Evolutionary conservation across 768 basidiomycete species (phyloP), one percentile per base, ranked within the genome.

Genomic region (Mycena sanguinolenta): DNA sequence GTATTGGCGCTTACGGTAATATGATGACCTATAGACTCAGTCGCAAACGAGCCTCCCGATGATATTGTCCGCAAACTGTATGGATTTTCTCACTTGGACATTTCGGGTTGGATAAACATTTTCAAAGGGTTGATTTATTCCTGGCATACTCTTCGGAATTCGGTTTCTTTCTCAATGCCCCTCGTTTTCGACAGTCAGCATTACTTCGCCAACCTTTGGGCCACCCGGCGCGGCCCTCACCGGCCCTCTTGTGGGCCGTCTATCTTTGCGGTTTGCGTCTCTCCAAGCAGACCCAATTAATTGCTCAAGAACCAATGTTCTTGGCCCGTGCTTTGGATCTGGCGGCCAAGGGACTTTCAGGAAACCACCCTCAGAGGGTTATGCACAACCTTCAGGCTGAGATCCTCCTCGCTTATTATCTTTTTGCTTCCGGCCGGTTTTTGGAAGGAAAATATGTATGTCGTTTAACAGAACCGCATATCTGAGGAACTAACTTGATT

Each of bases 121-220:
- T n/a, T 4, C 21, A 32, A 52, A 84, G 83, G 19, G 65, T 83
- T 44, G 76, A 80, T 50, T 70, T 62, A 1, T 87, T 93, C 75
- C 73, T 88, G 4, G 80, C 83, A 21, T 81, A 87, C 70, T 81
- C 85, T 0, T 79, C 82, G 16, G 85, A 88, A 53, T 77, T 90
- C 39, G 89, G 88, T 0, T 87, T 92, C 67, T 92, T 91, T 77
- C 82, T 93, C 38, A 79, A 89, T 67, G 58, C 79, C 4, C 73
- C 79, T 8, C 85, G 89, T 8, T 88, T 92, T 63, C 81, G 82
- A 4, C 74, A 79, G 46, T 80, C 75, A 46, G 80, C 76, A 36
- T 75, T 83, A 17, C 78, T 81, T 13, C 70, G 76, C n/a, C 74
- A 79, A 30, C 77, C 80, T 12, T 69, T 68, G 30, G 79, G 83